Conservation (phyloP, 2,329 filamentous ascomycete species). For the Penicillium psychrosexuale region DNA sequence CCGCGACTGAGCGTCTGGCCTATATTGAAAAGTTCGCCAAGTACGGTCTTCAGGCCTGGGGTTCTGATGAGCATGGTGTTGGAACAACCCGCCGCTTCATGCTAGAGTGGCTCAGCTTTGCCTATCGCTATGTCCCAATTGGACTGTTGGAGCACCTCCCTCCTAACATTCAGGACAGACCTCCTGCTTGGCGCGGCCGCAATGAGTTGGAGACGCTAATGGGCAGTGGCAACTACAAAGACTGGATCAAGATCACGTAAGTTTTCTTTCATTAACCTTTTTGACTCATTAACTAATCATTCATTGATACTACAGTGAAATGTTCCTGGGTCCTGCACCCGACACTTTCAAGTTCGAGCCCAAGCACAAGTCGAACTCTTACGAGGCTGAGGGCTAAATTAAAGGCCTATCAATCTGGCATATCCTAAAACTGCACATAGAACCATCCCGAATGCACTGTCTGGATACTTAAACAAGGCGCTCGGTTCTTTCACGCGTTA, state of each 20-base stretch:
- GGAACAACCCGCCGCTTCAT: conserved; percentile 88
- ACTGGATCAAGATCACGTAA: conserved; percentile 98
- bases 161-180: conserved; percentile 82
- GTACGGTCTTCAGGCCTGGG: conserved; percentile 92
- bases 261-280: conserved; percentile 30
- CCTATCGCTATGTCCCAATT: conserved; percentile 84
- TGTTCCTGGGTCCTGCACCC: conserved; percentile 92
- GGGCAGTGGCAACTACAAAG: conserved; percentile 84
- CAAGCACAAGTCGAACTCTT: conserved; percentile 94
- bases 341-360: conserved; percentile 91
- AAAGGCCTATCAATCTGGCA: neutral
- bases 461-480: neutral
- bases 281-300: conserved; percentile 9
- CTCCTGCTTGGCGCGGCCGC: conserved; percentile 76
- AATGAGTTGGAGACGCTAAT: conserved; percentile 93
- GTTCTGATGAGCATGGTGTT: conserved; percentile 88
- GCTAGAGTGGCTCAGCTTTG: conserved; percentile 93
- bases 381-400: conserved; percentile 62
- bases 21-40: conserved; percentile 87
- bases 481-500: neutral
- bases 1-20: conserved; percentile 75
- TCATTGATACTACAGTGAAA: conserved; percentile 62
- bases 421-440: conserved; percentile 6
- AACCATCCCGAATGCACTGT: conserved; percentile 1
- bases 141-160: conserved; percentile 86